Base-by-base conservation (phyloP, 1,284 basidiomycete species). In the Ustilago vetiveriae region DNA sequence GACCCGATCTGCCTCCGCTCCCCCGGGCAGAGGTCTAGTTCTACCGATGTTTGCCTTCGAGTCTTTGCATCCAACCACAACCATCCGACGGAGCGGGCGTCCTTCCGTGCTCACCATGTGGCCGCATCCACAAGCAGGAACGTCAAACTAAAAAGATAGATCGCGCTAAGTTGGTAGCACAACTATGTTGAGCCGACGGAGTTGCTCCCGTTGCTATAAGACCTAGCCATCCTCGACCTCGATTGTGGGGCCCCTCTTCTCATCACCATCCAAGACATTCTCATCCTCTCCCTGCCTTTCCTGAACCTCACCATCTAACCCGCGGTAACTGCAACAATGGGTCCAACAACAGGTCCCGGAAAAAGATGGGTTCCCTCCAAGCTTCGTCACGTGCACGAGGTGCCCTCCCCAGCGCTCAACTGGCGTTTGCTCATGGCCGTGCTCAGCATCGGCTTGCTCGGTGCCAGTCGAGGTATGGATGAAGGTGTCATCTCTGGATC, bases 391-490 rank as follows among this genome's bases (percentile, higher is more conserved):
- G 23, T 64, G 17, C 42, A 48, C 43, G 60, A 64, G 19, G 52
- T 54, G 32, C 60, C 60, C 8, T 56, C 48, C 38, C 47, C 44
- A 27, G 30, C 60, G 10, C 47, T 64, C 38, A 64, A 64, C 43
- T 64, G 60, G 60, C 47, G 60, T 4, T 37, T 64, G 21, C 38
- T 64, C n/a, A 17, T 64, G 11, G 60, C 52, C 11, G 60, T 64
- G 13, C 24, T 52, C 16, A 33, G 27, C 39, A 64, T 64, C n/a
- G 60, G 60, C 19, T 21, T 64, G 36, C 48, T 64, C 17, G 60
- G 60, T 19, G 60, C 60, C 21, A 50, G 52, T 43, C 52, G 53
- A 24, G 60, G 60, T 21, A 55, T 56, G 41, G 64, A 64, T 16
- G 53, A 64, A 35, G 60, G 60, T n/a, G 36, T 64, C 16, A 64